Conservation (phyloP, 2,329 filamentous ascomycete species). For the Alternaria incomplexa region DNA sequence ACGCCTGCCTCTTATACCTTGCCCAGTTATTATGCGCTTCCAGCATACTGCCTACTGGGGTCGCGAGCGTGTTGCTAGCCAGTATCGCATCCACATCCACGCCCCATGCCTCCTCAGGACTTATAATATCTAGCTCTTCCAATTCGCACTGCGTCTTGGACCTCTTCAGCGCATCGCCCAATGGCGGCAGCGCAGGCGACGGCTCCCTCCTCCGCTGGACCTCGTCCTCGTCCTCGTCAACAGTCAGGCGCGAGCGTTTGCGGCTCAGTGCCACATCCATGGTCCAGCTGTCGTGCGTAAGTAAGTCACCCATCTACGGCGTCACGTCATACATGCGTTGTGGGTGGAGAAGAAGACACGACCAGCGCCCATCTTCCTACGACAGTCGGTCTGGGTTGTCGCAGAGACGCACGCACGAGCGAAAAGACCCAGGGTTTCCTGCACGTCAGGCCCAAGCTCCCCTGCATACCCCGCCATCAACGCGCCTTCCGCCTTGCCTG, state of each 20-base stretch:
- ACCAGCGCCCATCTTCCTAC: slow-evolving; percentile 8
- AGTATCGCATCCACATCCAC: slow-evolving; percentile 42
- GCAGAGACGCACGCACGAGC: slow-evolving; percentile 30
- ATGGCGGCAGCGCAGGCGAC: slow-evolving; percentile 24
- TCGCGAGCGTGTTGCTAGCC: slow-evolving; percentile 30
- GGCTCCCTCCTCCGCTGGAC: slow-evolving; percentile 22
- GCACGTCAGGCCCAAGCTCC: slow-evolving; percentile 6
- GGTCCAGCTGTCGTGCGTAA: slow-evolving; percentile 26
- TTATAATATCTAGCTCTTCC: slow-evolving; percentile 42
- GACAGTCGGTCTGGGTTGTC: slow-evolving; percentile 21
- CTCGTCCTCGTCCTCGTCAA: slow-evolving; percentile 37
- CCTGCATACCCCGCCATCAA: slow-evolving; percentile 14
- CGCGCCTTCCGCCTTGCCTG: neutral
- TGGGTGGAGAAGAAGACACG: slow-evolving; percentile 8
- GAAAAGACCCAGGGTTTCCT: neutral
- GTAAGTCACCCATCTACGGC: slow-evolving; percentile 24
- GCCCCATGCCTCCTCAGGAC: slow-evolving; percentile 38
- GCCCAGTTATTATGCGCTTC: slow-evolving; percentile 36
- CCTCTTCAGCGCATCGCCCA: slow-evolving; percentile 40
- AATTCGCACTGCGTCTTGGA: slow-evolving; percentile 45
- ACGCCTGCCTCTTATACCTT: slow-evolving; percentile 24
- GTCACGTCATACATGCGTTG: neutral
- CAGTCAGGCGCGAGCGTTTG: slow-evolving; percentile 42
- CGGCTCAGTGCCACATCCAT: slow-evolving; percentile 40
- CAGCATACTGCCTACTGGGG: slow-evolving; percentile 19